These are phyloP conservation scores for Fomes fomentarius DNA, from an alignment of 1,284 basidiomycete species.

Conservation along the genomic window DNA sequence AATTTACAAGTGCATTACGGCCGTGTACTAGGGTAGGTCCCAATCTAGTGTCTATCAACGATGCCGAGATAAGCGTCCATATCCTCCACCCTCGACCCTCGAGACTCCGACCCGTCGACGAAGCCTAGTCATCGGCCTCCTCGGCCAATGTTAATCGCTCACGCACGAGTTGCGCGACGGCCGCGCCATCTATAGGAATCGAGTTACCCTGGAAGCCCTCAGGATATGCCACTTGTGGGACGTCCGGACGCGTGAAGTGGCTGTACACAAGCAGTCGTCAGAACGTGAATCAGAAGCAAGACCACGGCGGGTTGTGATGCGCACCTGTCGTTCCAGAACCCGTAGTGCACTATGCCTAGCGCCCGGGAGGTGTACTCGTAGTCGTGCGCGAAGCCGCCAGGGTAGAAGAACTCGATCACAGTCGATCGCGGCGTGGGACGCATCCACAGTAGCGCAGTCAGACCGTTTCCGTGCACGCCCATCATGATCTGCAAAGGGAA, in stretches of 20 bases:
- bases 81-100: not conserved
- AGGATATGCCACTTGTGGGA: constrained; percentile 51
- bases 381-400: constrained; percentile 83
- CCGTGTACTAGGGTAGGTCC: not conserved
- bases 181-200: constrained; percentile 53
- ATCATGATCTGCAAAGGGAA: constrained; percentile 67
- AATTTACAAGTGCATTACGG: constrained; percentile 4
- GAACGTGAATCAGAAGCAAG: not conserved
- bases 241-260: constrained; percentile 51
- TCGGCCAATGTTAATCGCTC: constrained; percentile 41
- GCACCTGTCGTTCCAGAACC: constrained; percentile 73
- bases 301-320: constrained; percentile 19
- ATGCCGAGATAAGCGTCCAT: not conserved
- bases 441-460: constrained; percentile 88
- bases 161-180: constrained; percentile 41
- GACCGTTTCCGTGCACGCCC: constrained; percentile 87
- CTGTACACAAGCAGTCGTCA: constrained; percentile 28
- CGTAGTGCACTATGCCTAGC: constrained; percentile 84
- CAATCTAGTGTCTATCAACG: not conserved
- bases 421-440: constrained; percentile 72
- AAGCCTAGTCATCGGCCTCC: constrained; percentile 40
- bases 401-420: constrained; percentile 90
- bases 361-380: constrained; percentile 84
- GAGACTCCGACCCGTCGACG: not conserved
- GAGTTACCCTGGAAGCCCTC: constrained; percentile 62